Conservation (phyloP, 495 filamentous ascomycete species). For the Penicillium coprophilum region DNA sequence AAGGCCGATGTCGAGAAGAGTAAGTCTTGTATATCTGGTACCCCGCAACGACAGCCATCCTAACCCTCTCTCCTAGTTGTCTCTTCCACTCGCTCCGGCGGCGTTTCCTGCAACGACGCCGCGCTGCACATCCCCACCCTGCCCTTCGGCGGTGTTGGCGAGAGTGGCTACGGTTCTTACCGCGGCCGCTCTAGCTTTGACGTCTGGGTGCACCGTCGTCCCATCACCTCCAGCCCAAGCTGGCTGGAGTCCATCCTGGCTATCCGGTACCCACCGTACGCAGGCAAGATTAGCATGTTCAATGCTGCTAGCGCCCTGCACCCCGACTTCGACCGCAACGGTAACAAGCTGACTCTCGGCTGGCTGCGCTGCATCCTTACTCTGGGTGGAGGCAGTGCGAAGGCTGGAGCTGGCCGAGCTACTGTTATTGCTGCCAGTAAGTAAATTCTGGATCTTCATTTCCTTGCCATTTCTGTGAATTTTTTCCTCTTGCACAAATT, state of each 20-base stretch:
- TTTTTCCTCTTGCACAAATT: constrained; percentile 9
- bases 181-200: constrained; percentile 83
- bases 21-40: constrained; percentile 28
- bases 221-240: constrained; percentile 68
- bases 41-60: constrained; percentile 2
- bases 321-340: constrained; percentile 84
- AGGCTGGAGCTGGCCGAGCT: constrained; percentile 42
- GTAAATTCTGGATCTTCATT: constrained; percentile 26
- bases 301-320: constrained; percentile 54
- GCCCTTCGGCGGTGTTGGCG: constrained; percentile 88
- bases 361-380: constrained; percentile 48
- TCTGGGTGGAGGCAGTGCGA: constrained; percentile 45
- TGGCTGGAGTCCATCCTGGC: constrained; percentile 78
- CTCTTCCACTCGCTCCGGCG: constrained; percentile 64
- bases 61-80: constrained; percentile 50
- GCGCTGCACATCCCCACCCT: constrained; percentile 81
- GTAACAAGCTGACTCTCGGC: constrained; percentile 53
- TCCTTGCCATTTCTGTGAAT: constrained; percentile 11
- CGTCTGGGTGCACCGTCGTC: constrained; percentile 75
- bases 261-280: constrained; percentile 81
- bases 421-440: constrained; percentile 47
- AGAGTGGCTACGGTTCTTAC: constrained; percentile 80
- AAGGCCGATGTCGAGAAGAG: constrained; percentile 69
- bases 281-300: constrained; percentile 59
- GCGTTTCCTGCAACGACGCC: constrained; percentile 78